Conservation (phyloP, 352 stramenopile species). For the Thraustochytrium sp. region DNA sequence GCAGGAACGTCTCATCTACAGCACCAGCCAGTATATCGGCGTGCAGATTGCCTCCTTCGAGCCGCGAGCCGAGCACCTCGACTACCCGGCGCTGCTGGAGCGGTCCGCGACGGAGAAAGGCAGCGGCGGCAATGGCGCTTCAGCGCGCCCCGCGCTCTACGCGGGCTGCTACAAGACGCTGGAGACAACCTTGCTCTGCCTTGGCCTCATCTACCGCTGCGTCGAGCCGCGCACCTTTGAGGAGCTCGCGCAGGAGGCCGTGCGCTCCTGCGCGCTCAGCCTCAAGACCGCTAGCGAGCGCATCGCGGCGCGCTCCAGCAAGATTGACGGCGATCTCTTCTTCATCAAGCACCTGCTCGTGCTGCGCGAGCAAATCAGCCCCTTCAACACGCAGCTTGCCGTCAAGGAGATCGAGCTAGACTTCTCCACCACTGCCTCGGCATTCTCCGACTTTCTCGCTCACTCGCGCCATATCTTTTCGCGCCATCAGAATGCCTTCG, state of each 20-base stretch:
- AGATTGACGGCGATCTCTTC: constrained; percentile 24
- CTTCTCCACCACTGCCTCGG: constrained; percentile 29
- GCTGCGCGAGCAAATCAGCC: constrained; percentile 41
- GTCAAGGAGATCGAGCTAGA: constrained; percentile 37
- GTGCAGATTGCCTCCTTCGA: neutral
- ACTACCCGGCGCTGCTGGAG: constrained; percentile 2
- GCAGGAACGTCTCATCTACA: constrained; percentile 36
- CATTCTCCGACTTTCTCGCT: neutral
- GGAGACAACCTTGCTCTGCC: constrained; percentile 14
- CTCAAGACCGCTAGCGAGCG: neutral
- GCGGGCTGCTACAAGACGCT: constrained; percentile 31
- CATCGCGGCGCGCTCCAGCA: neutral
- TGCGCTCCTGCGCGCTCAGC: neutral
- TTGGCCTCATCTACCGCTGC: constrained; percentile 14
- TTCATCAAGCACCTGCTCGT: constrained; percentile 43
- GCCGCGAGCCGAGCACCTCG: neutral
- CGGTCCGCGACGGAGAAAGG: neutral
- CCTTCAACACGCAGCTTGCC: constrained; percentile 39
- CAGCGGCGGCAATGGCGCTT: neutral
- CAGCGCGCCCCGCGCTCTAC: neutral
- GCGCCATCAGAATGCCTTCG: constrained; percentile 22
- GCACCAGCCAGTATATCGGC: constrained; percentile 28
- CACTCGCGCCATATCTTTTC: constrained; percentile 36
- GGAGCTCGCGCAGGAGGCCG: constrained; percentile 16
- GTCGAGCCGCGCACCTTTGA: constrained; percentile 41